Evolutionary conservation across 805 yeast species (phyloP), one percentile per base, ranked within the genome.

Genomic region (Priceomyces medius): DNA sequence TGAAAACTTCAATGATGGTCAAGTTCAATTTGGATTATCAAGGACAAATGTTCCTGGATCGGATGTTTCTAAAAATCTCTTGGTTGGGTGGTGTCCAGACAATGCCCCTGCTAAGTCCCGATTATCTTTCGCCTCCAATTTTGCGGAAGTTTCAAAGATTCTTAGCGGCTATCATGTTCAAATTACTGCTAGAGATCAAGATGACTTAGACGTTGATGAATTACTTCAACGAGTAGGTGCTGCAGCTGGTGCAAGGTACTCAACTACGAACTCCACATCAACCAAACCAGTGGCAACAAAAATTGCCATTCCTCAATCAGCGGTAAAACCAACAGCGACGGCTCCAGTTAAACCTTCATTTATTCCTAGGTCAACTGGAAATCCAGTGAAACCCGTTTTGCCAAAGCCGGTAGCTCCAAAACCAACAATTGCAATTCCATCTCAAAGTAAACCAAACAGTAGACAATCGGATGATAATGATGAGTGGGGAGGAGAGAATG

Each of bases 61-160:
- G 3, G 93, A 86, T 52, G 90, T 93, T 26, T 77, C 79, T 56
- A 93, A 93, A 70, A 73, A 87, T 49, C 77, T 91, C 23, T 71
- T 93, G 36, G 73, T 93, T 28, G 98, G 97, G 38, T 91, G 97
- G 97, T 87, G 96, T 67, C 99, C 99, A 5, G 98, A 93, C 63
- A 87, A 91, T 42, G 90, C 96, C 17, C 95, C 97, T 39, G 48
- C 74, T 72, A 85, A 82, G 58, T 73, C 83, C 20, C 77, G 88
- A 53, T 76, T 87, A 35, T 81, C 89, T 1, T 86, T 82, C 64
- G 89, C 91, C 20, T 67, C 80, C 45, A 86, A 85, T 62, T 82
- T 85, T 50, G 88, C 87, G 31, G 86, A 82, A 31, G 85, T 86
- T 16, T 79, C 89, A 20, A 80, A 74, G 44, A 71, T 80, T 16